Evolutionary conservation across 2,329 filamentous ascomycete species (phyloP), one percentile per base, ranked within the genome.

Genomic region (Colletotrichum graminicola): DNA sequence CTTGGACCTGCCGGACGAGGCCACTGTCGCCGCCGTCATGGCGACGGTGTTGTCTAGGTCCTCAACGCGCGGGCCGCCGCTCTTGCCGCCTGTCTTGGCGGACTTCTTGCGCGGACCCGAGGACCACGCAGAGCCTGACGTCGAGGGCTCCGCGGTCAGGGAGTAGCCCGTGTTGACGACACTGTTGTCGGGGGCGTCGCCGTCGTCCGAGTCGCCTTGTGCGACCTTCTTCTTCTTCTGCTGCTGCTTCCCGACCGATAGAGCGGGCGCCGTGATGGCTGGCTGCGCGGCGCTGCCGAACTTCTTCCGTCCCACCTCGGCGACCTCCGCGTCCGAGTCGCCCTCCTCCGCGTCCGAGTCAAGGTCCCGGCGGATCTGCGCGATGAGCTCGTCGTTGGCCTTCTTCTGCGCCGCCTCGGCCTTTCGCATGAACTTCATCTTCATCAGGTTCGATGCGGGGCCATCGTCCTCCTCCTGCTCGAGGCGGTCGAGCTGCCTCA

Each of bases 401-500:
- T 92, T 89, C 80, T 92, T 94, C 76, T 90, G 90, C 47, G 90
- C 87, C 36, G 92, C 92, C 77, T 98, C 95, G 1, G 94, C 94
- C 75, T 92, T 94, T 76, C 92, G 90, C 96, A 99, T 98, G 79
- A 99, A 99, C 73, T 94, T 93, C 92, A 99, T 94, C 62, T 89
- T 88, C 81, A 93, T 90, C 8, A 99, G 83, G 76, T 90, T 92
- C 18, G 91, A 91, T 0, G 88, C 88, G 23, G 79, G 84, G n/a
- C 82, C 83, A 29, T 88, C 86, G 18, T 86, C 82, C 11, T 82
- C 78, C 43, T 84, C 82, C 23, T 82, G 81, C 21, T 83, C 82
- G 8, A 85, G 75, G 73, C 79, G 83, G 72, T 83, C 84, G 60
- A 87, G 82, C 73, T 87, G 79, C 49, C 82, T 82, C 52, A 91